Conservation (phyloP, 2,329 filamentous ascomycete genomes). For the Fusarium musae region DNA sequence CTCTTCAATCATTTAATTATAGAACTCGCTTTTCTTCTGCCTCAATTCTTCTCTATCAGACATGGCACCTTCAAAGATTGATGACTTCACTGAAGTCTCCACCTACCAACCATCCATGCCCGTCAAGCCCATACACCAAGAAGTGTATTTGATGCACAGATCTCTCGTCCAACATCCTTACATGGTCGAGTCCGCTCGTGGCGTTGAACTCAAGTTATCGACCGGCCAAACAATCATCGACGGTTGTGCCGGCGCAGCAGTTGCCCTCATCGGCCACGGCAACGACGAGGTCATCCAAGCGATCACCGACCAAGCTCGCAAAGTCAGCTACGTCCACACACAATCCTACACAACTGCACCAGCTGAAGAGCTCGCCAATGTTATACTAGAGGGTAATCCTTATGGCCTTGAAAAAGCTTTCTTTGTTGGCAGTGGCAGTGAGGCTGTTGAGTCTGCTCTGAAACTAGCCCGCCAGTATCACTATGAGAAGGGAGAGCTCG, state of each 20-base stretch:
- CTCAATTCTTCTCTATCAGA: fast-evolving
- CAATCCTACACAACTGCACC: conserved; percentile 19
- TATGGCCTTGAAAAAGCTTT: conserved; percentile 39
- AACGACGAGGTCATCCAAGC: conserved; percentile 14
- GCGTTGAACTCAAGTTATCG: background rate
- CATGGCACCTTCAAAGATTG: conserved; percentile 5
- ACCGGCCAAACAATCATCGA: conserved; percentile 10
- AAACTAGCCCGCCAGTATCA: conserved; percentile 62
- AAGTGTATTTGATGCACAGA: conserved; percentile 13
- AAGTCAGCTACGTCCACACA: conserved; percentile 19
- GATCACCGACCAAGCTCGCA: conserved; percentile 9
- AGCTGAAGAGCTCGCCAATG: conserved; percentile 4
- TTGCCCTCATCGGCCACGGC: conserved; percentile 6
- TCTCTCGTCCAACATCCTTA: conserved; percentile 19
- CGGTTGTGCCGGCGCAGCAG: conserved; percentile 10
- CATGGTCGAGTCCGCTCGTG: conserved; percentile 4
- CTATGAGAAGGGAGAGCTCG: conserved; percentile 2
- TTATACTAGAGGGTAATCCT: background rate
- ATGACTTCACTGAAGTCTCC: background rate
- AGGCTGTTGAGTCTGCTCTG: conserved; percentile 58
- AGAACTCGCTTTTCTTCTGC: fast-evolving
- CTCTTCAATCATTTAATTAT: fast-evolving
- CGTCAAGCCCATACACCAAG: background rate
- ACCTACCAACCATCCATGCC: background rate
- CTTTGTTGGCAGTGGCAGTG: conserved; percentile 43